Evolutionary conservation across 1,139 yeast genomes (phyloP).

Genomic region (Yamadazyma dushanensis): DNA sequence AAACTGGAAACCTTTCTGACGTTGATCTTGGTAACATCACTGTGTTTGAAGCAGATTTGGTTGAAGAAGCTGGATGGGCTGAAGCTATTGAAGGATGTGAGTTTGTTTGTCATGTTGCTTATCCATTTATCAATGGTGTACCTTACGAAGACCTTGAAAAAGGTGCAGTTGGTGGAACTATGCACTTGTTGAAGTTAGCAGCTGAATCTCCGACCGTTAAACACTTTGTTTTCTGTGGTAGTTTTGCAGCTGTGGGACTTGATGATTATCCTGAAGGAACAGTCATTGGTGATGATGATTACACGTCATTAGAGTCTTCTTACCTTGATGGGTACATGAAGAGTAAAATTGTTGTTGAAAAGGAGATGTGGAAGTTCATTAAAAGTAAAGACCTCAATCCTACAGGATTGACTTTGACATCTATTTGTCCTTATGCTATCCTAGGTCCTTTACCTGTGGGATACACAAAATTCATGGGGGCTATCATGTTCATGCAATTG

Average conservation of each 20-base stretch:
- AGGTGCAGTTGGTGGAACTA: conserved; percentile 16
- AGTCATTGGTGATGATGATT: conserved; percentile 7
- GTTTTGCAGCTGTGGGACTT: conserved; percentile 18
- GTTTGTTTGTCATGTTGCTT: conserved; percentile 19
- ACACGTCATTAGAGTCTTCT: conserved; percentile 8
- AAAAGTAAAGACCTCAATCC: conserved; percentile 10
- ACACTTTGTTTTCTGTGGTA: conserved; percentile 22
- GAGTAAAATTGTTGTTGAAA: conserved; percentile 16
- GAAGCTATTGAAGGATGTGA: conserved; percentile 15
- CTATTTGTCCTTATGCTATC: conserved; percentile 19
- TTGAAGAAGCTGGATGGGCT: conserved; percentile 16
- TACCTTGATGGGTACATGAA: conserved; percentile 15
- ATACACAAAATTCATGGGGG: conserved; percentile 7
- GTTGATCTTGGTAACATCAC: conserved; percentile 11
- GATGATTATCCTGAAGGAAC: conserved; percentile 8
- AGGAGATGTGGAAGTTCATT: conserved; percentile 17
- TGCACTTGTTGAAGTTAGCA: conserved; percentile 13
- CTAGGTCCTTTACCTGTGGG: conserved; percentile 18
- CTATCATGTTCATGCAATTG: background rate
- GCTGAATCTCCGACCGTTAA: conserved; percentile 17
- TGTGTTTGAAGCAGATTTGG: conserved; percentile 16
- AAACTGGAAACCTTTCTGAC: conserved; percentile 8
- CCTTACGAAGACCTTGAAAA: conserved; percentile 12
- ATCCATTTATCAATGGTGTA: conserved; percentile 12
- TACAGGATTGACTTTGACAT: conserved; percentile 13